Evolutionary conservation across 1,139 yeast genomes (phyloP).

Genomic region (Saccharomycopsis hybrid): DNA sequence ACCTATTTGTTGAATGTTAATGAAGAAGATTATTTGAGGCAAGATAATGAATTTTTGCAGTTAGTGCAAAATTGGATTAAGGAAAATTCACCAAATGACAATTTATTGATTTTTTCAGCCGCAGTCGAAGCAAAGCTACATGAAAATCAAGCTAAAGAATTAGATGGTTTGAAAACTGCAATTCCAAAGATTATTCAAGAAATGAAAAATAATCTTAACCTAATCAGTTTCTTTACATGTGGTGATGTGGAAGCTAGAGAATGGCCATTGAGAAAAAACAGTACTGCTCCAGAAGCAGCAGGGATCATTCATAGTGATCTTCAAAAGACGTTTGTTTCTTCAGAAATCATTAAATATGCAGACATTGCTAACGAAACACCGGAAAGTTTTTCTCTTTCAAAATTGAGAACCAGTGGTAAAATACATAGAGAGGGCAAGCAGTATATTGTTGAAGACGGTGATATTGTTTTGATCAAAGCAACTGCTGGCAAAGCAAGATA

Average conservation of each 20-base stretch:
- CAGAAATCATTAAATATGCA: conserved; percentile 56
- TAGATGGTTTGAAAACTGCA: conserved; percentile 29
- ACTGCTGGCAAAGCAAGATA: conserved; percentile 45
- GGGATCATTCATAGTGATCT: conserved; percentile 89
- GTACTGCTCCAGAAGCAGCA: conserved; percentile 88
- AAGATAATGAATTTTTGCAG: conserved; percentile 39
- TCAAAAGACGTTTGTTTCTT: conserved; percentile 75
- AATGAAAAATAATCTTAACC: conserved; percentile 39
- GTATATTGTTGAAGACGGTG: conserved; percentile 88
- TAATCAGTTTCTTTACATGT: conserved; percentile 86
- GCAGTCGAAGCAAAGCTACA: conserved; percentile 41
- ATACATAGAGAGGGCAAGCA: conserved; percentile 89
- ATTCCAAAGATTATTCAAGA: conserved; percentile 36
- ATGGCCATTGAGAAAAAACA: conserved; percentile 80
- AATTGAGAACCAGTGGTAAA: conserved; percentile 17
- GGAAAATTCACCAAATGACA: conserved; percentile 49
- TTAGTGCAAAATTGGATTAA: conserved; percentile 47
- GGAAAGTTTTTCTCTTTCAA: conserved; percentile 9
- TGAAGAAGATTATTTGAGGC: conserved; percentile 43
- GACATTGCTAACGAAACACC: conserved; percentile 33
- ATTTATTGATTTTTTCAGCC: conserved; percentile 54
- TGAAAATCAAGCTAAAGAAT: conserved; percentile 25
- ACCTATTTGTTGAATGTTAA: conserved; percentile 55
- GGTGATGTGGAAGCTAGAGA: conserved; percentile 88
- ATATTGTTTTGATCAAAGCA: conserved; percentile 87